Evolutionary conservation across 1,284 basidiomycete genomes (phyloP).

Genomic region (Puccinia horiana): DNA sequence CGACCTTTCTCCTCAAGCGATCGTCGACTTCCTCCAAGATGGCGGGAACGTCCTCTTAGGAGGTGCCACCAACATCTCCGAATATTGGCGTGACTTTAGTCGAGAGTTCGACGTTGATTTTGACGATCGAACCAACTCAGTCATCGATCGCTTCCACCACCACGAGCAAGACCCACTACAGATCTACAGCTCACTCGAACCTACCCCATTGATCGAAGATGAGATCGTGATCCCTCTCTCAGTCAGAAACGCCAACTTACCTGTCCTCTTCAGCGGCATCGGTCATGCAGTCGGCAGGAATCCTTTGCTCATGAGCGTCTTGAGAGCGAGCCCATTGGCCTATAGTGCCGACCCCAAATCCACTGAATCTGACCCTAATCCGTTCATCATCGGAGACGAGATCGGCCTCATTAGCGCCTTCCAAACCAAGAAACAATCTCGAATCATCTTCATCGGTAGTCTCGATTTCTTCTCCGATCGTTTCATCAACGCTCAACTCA

Average conservation of each 20-base stretch:
- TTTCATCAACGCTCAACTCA: conserved; percentile 51
- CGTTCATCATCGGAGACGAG: conserved; percentile 73
- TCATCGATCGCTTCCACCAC: conserved; percentile 62
- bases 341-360: conserved; percentile 62
- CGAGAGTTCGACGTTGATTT: conserved; percentile 65
- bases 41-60: conserved; percentile 80
- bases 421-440: conserved; percentile 76
- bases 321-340: conserved; percentile 68
- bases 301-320: conserved; percentile 78
- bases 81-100: conserved; percentile 62
- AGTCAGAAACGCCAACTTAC: conserved; percentile 60
- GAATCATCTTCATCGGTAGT: conserved; percentile 79
- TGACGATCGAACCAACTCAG: conserved; percentile 58
- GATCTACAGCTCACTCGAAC: conserved; percentile 54
- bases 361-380: conserved; percentile 61
- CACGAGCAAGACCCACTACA: conserved; percentile 61
- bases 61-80: conserved; percentile 67
- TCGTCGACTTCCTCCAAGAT: conserved; percentile 59
- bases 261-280: conserved; percentile 73
- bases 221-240: conserved; percentile 66
- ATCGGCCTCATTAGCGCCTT: conserved; percentile 81
- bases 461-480: conserved; percentile 71
- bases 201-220: conserved; percentile 43
- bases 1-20: conserved; percentile 75
- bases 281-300: conserved; percentile 74